Evolutionary conservation across 2,329 filamentous ascomycete species (phyloP), one percentile per base, ranked within the genome.

Genomic region (Didymella arachidicola): DNA sequence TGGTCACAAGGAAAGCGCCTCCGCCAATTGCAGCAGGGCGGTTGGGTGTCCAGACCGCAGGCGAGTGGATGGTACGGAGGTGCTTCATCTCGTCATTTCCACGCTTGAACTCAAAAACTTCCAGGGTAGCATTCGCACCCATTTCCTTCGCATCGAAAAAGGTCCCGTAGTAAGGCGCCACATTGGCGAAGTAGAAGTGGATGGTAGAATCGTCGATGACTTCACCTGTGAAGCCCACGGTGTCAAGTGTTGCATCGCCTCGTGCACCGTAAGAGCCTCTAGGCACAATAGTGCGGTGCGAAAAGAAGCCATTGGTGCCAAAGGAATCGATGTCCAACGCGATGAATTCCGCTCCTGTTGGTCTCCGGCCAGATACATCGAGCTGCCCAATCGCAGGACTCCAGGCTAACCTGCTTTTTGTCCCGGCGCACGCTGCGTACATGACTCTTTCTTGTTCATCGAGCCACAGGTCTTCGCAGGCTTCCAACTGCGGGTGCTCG

Each of bases 401-500:
- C 70, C 72, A 74, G 10, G 60, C 63, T 47, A 67, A 32, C 8
- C 69, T 60, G 7, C 54, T 43, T 29, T 58, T 36, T 0, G 68
- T 70, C 4, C 69, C 70, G 5, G 68, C 62, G 59, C 72, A 74
- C 8, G 69, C 72, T 11, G 70, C 72, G 59, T 74, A 74, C 18
- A 74, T 11, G 2, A 64, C 59, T 16, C 71, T 58, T 5, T 53
- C 65, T 19, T 69, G 52, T 47, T 70, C 56, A 43, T 74, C 71
- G 7, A 74, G 61, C 70, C 72, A 74, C 3, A 74, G 41, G 39
- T 74, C 71, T 53, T 73, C 72, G 43, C 71, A 73, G 5, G 62
- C 71, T 42, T 72, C 66, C 16, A 74, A 50, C 3, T 61, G 60
- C 10, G 69, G 62, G 55, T 73, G 64, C 26, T 61, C 53, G 5